These are phyloP conservation scores for Gloeostereum incarnatum DNA, from an alignment of 768 basidiomycete species.

Conservation along the genomic window DNA sequence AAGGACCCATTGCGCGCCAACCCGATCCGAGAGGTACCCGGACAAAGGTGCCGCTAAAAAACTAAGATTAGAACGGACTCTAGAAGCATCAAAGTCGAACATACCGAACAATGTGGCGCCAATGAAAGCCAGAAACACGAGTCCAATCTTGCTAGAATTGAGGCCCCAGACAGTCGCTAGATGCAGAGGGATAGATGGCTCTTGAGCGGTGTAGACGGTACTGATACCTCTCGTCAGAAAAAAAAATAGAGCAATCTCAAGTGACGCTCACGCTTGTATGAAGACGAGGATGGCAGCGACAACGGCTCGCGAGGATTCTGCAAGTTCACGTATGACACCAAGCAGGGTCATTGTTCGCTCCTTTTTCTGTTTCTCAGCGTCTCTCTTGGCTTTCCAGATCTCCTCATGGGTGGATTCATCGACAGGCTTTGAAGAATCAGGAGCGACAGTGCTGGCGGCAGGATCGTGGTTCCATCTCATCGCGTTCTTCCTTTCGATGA, in stretches of 20 bases:
- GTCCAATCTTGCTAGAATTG: constrained; percentile 42
- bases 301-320: constrained; percentile 43
- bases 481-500: constrained; percentile 50
- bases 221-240: too few relatives aligned
- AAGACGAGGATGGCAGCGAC: constrained; percentile 34
- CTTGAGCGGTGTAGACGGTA: constrained; percentile 36
- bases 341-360: too few relatives aligned
- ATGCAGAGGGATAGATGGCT: constrained; percentile 50
- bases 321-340: too few relatives aligned
- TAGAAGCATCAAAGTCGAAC: too few relatives aligned
- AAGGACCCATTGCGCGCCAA: constrained; percentile 48
- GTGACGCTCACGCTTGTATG: constrained; percentile 40
- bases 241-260: not conserved
- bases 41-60: constrained; percentile 49
- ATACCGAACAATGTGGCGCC: too few relatives aligned
- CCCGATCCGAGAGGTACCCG: constrained; percentile 49
- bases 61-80: too few relatives aligned
- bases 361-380: too few relatives aligned
- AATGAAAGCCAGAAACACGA: constrained; percentile 63
- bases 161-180: constrained; percentile 40
- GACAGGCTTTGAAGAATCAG: too few relatives aligned
- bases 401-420: too few relatives aligned
- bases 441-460: too few relatives aligned
- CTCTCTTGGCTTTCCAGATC: too few relatives aligned
- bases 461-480: constrained; percentile 26